Conservation (phyloP, 441 rosid species). For the Croton laevigatus region DNA sequence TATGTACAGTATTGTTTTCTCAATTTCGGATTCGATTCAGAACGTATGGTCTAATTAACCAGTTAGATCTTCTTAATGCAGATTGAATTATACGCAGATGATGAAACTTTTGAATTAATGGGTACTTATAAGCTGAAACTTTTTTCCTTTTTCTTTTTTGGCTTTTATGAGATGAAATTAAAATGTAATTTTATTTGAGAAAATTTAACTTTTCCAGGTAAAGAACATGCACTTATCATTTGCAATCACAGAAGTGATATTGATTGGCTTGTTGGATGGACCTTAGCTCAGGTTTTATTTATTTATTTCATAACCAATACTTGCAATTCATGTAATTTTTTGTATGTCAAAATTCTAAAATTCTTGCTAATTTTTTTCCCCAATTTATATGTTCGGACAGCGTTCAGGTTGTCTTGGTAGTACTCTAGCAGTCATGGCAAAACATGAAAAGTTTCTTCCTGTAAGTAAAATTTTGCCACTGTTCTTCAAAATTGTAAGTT, state of each 20-base stretch:
- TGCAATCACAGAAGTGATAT: slow-evolving; percentile 74
- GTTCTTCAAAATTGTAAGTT: slow-evolving; percentile 17
- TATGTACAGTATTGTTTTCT: background rate
- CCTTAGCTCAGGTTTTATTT: slow-evolving; percentile 62
- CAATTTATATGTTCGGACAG: slow-evolving; percentile 32
- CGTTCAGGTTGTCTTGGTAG: slow-evolving; percentile 74
- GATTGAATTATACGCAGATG: no score
- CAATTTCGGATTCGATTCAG: no score
- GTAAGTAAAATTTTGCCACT: slow-evolving; percentile 29
- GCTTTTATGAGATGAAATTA: background rate
- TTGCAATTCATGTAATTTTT: no score
- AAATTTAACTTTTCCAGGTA: slow-evolving; percentile 47
- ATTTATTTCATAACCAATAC: no score
- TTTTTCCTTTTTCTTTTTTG: background rate
- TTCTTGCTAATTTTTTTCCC: no score
- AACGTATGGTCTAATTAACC: no score
- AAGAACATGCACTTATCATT: slow-evolving; percentile 75
- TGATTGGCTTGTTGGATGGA: slow-evolving; percentile 86
- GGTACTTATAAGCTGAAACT: background rate
- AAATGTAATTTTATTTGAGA: slow-evolving; percentile 2
- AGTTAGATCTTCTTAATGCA: no score
- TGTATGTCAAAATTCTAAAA: no score
- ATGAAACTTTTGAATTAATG: no score
- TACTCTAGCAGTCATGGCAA: slow-evolving; percentile 61
- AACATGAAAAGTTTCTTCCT: slow-evolving; percentile 54